Conservation (phyloP, 257 asterid species). For the Fraxinus cuspidata region DNA sequence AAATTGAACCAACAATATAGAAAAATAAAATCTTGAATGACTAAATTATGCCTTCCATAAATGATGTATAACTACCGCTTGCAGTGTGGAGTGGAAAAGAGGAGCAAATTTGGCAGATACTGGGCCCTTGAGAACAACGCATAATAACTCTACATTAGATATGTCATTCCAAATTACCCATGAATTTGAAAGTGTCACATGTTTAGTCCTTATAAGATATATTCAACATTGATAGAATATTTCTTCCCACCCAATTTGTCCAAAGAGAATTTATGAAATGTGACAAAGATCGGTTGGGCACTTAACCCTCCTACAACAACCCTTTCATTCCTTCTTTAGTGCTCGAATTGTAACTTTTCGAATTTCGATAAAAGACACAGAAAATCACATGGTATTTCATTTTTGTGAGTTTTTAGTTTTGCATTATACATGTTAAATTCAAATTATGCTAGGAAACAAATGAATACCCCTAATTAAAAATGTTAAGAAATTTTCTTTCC, state of each 20-base stretch:
- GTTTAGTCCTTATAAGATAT: neutral
- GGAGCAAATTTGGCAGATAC: neutral
- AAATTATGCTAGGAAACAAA: too few relatives aligned
- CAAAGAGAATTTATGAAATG: neutral
- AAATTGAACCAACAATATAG: too few relatives aligned
- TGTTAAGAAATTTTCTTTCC: too few relatives aligned
- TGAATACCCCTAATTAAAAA: too few relatives aligned
- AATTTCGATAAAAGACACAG: too few relatives aligned
- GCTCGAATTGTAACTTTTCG: neutral
- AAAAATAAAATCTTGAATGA: too few relatives aligned
- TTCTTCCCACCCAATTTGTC: neutral
- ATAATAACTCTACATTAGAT: neutral
- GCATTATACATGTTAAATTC: too few relatives aligned
- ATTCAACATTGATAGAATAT: neutral
- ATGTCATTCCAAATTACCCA: neutral
- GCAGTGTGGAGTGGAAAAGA: neutral
- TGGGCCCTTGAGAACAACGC: neutral
- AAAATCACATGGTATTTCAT: too few relatives aligned
- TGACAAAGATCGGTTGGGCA: neutral
- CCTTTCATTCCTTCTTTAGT: neutral
- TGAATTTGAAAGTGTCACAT: neutral
- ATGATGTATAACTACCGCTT: neutral
- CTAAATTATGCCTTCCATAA: neutral
- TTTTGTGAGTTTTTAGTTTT: too few relatives aligned
- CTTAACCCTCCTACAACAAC: neutral